These are phyloP conservation scores for Auriscalpium vulgare DNA, from an alignment of 768 basidiomycete genomes.

Conservation along the genomic window DNA sequence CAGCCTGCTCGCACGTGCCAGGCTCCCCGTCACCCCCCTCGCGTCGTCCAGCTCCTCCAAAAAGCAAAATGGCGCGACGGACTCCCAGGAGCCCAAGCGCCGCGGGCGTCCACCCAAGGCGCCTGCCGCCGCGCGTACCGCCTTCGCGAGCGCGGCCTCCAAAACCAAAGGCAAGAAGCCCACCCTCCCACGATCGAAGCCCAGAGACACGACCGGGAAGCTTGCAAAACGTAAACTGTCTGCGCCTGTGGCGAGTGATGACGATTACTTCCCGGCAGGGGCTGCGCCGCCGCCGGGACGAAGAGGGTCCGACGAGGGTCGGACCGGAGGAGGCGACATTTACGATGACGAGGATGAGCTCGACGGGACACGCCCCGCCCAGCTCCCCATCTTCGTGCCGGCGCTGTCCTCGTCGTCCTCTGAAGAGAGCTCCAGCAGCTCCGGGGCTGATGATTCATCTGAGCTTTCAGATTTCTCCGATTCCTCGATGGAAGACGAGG, in stretches of 20 bases:
- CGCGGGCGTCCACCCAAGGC: slow-evolving; percentile 2
- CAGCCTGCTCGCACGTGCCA: slow-evolving; percentile 11
- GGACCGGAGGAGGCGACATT: neutral
- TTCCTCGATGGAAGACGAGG: slow-evolving; percentile 13
- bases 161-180: slow-evolving; percentile 5
- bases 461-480: slow-evolving; percentile 13
- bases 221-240: neutral
- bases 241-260: neutral
- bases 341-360: slow-evolving; percentile 7
- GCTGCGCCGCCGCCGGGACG: slow-evolving; percentile 2
- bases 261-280: slow-evolving; percentile 5
- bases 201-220: slow-evolving; percentile 15
- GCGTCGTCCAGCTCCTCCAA: neutral
- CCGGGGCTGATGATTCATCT: slow-evolving; percentile 6
- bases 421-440: slow-evolving; percentile 23
- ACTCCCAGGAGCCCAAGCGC: slow-evolving; percentile 6
- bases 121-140: neutral
- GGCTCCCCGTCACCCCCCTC: neutral
- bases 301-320: neutral
- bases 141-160: neutral
- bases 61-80: slow-evolving; percentile 6
- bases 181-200: slow-evolving; percentile 3
- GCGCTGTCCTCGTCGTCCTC: slow-evolving; percentile 17
- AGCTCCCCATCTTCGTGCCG: slow-evolving; percentile 15
- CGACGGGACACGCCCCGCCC: neutral